Percentiles rank a stretch among this genome's conserved stretches.
Evolutionary conservation across 2,329 filamentous ascomycete species (phyloP).

Genomic region (Nectriaceae sp.): DNA sequence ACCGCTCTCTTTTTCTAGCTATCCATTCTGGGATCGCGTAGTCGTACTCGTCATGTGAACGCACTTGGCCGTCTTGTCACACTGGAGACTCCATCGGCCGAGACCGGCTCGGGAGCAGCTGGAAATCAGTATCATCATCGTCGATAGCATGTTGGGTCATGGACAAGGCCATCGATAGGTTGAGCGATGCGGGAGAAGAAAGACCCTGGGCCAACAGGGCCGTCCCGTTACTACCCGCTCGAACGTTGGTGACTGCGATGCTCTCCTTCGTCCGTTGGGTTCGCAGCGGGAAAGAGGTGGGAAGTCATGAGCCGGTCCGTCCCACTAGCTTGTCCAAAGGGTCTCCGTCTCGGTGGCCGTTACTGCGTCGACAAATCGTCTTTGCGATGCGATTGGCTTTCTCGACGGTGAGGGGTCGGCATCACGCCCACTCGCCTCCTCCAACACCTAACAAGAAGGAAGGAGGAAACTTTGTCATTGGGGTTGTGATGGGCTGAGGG

Average conservation of each 20-base stretch:
- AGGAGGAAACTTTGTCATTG: constrained; percentile 8
- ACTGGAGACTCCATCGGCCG: constrained; percentile 15
- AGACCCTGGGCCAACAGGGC: constrained; percentile 22
- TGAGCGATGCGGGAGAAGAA: constrained; percentile 11
- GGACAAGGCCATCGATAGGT: constrained; percentile 16
- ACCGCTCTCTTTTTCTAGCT: constrained; percentile 15
- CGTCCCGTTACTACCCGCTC: constrained; percentile 19
- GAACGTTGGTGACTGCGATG: constrained; percentile 14
- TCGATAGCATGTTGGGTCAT: too few relatives aligned
- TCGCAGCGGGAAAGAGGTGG: constrained; percentile 9
- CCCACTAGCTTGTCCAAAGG: constrained; percentile 25
- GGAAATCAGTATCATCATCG: background rate
- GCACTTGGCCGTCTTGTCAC: constrained; percentile 22
- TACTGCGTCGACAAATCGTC: constrained; percentile 10
- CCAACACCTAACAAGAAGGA: constrained; percentile 9
- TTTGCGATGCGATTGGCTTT: constrained; percentile 23
- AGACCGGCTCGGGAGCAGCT: background rate
- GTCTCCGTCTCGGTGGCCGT: constrained; percentile 9
- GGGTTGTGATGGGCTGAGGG: constrained; percentile 16
- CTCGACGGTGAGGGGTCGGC: constrained; percentile 13
- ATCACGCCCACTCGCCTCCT: constrained; percentile 8
- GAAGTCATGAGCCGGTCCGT: constrained; percentile 27
- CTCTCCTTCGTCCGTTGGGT: constrained; percentile 4
- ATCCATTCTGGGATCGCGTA: constrained; percentile 2
- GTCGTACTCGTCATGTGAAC: constrained; percentile 21